Base-by-base conservation (phyloP, 1,284 basidiomycete genomes). In the Naganishia cerealis region DNA sequence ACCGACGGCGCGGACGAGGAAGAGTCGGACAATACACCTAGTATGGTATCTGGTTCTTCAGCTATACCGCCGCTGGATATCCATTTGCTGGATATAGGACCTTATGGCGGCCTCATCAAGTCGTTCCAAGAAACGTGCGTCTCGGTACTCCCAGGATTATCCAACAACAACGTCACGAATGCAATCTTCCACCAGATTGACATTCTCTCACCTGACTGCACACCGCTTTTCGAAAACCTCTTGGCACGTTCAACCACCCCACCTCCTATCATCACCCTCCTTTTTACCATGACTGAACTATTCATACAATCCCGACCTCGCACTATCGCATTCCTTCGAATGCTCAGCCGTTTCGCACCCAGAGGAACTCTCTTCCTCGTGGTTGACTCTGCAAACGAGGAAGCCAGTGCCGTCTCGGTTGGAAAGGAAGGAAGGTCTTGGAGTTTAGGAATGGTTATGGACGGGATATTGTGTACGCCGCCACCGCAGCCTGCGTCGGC, bases 281-380 rank as follows among this genome's bases (percentile, higher is more conserved):
- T 82, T 67, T 82, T 81, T 76, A 82, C 81, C 9, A 76, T 81
- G 13, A 77, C 79, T 59, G 81, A 82, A 70, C 78, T 82, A 42
- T 75, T 82, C 58, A 65, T 78, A 10, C 77, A 82, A 73, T 80
- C 78, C 10, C 77, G 80, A 29, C 57, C 78, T 53, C 66, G 73
- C 36, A 79, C 83, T 36, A 59, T 83, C 70, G 70, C 72, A n/a
- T 71, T 81, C 57, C 74, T 82, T 4, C 66, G 75, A 40, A 57
- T 74, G 39, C 59, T 83, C 40, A 74, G 82, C 46, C 38, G 74
- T 21, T 48, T 73, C 50, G 70, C 78, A 50, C 72, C 79, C 52
- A 43, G 73, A n/a, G 80, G 83, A 46, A 76, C 77, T 29, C 69
- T 81, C 6, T 75, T 83, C 68, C 72, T 82, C 66, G 74, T 82